Evolutionary conservation across 257 asterid genomes (phyloP).

Genomic region (Rhazya stricta): DNA sequence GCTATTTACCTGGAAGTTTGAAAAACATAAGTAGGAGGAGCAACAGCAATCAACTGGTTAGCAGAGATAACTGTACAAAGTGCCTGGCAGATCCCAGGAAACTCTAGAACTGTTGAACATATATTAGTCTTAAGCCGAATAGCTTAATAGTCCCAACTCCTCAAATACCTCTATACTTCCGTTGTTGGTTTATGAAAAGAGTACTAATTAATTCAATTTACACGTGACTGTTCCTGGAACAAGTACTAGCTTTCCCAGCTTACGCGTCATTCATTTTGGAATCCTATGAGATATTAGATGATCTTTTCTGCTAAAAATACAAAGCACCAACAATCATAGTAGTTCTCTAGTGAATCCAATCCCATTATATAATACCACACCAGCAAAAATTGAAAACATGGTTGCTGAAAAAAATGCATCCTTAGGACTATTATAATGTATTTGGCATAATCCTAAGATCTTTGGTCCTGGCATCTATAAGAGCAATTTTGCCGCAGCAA

Average conservation of each 20-base stretch:
- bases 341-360: not conserved
- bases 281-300: not conserved
- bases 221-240: not conserved
- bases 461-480: not conserved
- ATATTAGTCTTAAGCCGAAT: not conserved
- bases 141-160: not conserved
- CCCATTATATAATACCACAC: not conserved
- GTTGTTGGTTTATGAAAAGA: not conserved
- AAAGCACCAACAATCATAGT: not conserved
- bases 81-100: not conserved
- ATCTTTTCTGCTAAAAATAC: not conserved
- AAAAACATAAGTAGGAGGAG: not conserved
- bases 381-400: not conserved
- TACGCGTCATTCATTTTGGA: not conserved
- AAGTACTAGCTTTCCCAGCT: not conserved
- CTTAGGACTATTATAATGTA: not conserved
- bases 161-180: not conserved
- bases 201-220: not conserved
- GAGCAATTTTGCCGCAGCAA: not conserved
- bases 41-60: not conserved
- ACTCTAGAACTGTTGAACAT: not conserved
- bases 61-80: not conserved
- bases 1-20: not conserved
- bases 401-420: not conserved
- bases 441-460: not conserved